These are phyloP conservation scores for Candida silvatica DNA, from an alignment of 805 yeast species.

Conservation along the genomic window DNA sequence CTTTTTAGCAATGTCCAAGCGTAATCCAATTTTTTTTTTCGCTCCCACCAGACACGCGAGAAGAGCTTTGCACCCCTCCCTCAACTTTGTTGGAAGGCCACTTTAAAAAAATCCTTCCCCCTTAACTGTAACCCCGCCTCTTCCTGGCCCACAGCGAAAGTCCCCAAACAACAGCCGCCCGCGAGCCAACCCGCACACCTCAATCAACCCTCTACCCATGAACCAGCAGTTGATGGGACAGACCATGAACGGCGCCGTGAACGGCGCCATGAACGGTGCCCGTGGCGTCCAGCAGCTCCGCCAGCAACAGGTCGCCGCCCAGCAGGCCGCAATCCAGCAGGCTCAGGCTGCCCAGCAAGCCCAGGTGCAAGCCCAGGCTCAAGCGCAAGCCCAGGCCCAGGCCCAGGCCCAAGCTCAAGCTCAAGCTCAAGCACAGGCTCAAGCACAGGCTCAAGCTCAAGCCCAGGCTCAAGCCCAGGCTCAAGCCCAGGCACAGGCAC, in stretches of 20 bases:
- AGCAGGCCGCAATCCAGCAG: neutral
- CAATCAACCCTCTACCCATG: neutral
- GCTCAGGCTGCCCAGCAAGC: constrained; percentile 17
- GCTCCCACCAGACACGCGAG: neutral
- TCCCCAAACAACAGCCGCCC: neutral
- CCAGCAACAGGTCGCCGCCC: constrained; percentile 2
- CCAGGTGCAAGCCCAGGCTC: no score
- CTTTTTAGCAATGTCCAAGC: no score
- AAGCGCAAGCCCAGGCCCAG: constrained; percentile 25
- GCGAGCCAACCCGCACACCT: neutral
- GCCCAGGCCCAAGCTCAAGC: constrained; percentile 12
- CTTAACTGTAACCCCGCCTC: neutral
- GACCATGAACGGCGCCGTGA: neutral
- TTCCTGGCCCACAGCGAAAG: neutral
- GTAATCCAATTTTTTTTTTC: no score
- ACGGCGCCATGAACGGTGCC: no score
- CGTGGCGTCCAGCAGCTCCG: constrained; percentile 1
- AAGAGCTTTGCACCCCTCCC: neutral
- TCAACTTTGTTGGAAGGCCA: neutral
- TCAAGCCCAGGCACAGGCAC: constrained; percentile 2
- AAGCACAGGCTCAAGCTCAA: constrained; percentile 3
- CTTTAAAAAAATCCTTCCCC: neutral
- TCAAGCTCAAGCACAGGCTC: constrained; percentile 4
- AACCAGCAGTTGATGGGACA: constrained; percentile 4
- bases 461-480: constrained; percentile 6